Base-by-base conservation (phyloP, 257 asterid species). In the Plantago elongata region DNA sequence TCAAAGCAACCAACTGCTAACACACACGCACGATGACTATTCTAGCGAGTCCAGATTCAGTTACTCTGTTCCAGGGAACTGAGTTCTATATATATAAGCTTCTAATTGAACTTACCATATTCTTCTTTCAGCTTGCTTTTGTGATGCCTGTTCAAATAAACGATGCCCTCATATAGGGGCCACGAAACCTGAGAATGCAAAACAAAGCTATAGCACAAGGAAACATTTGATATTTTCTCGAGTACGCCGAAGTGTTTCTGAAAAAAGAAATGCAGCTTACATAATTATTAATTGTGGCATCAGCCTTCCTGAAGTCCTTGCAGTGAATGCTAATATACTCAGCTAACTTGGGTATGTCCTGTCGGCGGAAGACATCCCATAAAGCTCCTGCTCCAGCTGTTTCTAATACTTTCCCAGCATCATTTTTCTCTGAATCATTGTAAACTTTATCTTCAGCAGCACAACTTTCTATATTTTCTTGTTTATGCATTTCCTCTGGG, bases 311-410 rank as follows among this genome's bases (percentile, higher is more conserved):
- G 57, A 81, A 62, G 49, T 87, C 88, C 50, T 63, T 71, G 76
- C 84, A 62, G 69, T 88, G 94, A 64, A 57, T 65, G 72, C 73
- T 74, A 64, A 92, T 67, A 61, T 83, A 92, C 73, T 84, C 80
- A 62, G 70, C 73, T 61, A 93, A 76, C 79, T 77, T 83, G 14
- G 96, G 91, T 56, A 85, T 78, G 79, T 93, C 99, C 73, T 80
- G 82, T 46, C 90, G 84, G 67, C 88, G 86, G 59, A 87, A 93
- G 78, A 89, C 79, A 66, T 93, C 96, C 95, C 97, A 93, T 62
- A 71, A 69, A 52, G 96, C 97, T 78, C 97, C 99, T 11, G 89
- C 82, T 70, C 55, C 69, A 68, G 75, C 61, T 61, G 59, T 69
- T 61, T 66, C 82, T n/a, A 51, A 52, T 54, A 30, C 47, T 16